Evolutionary conservation across 2,329 filamentous ascomycete genomes (phyloP).

Genomic region (Aureobasidium sp.): DNA sequence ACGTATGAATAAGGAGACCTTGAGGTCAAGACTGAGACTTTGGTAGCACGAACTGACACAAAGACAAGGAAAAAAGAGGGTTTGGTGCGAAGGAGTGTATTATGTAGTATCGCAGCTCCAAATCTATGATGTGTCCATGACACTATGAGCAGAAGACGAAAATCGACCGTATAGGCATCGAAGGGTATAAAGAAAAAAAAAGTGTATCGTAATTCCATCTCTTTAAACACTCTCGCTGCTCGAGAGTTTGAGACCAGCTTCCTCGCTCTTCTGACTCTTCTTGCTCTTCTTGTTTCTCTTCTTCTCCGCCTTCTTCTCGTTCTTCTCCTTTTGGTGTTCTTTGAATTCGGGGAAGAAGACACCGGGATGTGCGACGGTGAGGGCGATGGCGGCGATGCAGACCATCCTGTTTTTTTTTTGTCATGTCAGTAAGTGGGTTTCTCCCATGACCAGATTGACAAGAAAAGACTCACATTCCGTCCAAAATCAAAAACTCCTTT

Average conservation of each 20-base stretch:
- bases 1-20: too few relatives aligned
- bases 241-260: slow-evolving; percentile 2
- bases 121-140: not conserved
- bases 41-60: too few relatives aligned
- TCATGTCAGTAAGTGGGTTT: not conserved
- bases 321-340: not conserved
- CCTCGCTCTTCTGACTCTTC: not conserved
- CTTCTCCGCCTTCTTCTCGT: not conserved
- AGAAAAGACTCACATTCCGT: slow-evolving; percentile 40
- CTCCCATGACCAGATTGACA: not conserved
- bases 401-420: slow-evolving; percentile 42
- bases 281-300: not conserved
- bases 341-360: slow-evolving; percentile 34
- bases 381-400: slow-evolving; percentile 33
- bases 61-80: too few relatives aligned
- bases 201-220: slow-evolving; percentile 3
- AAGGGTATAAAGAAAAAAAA: slow-evolving; percentile 9
- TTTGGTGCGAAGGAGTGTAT: not conserved
- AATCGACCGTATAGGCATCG: not conserved
- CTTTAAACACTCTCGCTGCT: slow-evolving; percentile 11
- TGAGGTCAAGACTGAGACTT: too few relatives aligned
- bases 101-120: not conserved
- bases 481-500: slow-evolving; percentile 41
- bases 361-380: slow-evolving; percentile 41
- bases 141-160: not conserved